A percentile compares a stretch with the other conserved stretches of the same genome.
phyloP scores from a whole-genome alignment of 2,329 filamentous ascomycete species.

The Colletotrichum lindemuthianum region DNA sequence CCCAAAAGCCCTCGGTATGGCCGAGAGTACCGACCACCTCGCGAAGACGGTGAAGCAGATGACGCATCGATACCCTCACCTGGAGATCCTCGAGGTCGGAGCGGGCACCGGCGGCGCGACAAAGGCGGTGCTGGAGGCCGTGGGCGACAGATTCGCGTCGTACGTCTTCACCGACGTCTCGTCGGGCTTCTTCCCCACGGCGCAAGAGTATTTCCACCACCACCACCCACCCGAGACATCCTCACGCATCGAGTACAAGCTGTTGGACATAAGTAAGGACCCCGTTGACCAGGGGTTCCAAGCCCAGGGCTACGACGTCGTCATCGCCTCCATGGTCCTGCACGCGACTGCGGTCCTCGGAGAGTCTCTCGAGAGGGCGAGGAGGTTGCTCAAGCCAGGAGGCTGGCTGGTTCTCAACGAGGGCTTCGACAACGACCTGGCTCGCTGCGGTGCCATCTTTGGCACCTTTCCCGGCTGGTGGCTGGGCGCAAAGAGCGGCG shows the following conservation, averaged over 20 bases:
- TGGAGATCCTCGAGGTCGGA: conserved; percentile 47
- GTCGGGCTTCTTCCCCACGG: conserved; percentile 37
- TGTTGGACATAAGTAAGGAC: conserved; percentile 46
- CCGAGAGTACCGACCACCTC: conserved; percentile 44
- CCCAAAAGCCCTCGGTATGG: conserved; percentile 37
- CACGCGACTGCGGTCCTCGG: conserved; percentile 42
- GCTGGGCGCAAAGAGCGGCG: conserved; percentile 28
- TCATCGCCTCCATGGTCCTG: conserved; percentile 44
- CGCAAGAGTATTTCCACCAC: conserved; percentile 40
- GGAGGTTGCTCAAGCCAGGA: conserved; percentile 43
- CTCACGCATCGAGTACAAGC: conserved; percentile 35
- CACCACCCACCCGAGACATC: background rate
- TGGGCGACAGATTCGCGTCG: conserved; percentile 24
- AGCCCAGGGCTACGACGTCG: conserved; percentile 40
- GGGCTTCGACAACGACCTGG: conserved; percentile 5
- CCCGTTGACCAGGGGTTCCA: conserved; percentile 42
- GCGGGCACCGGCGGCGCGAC: conserved; percentile 52
- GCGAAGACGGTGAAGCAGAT: conserved; percentile 49
- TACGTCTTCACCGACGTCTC: conserved; percentile 42
- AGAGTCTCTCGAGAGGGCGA: conserved; percentile 38
- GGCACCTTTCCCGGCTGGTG: conserved; percentile 48
- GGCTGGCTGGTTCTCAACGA: conserved; percentile 41
- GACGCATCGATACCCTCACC: background rate
- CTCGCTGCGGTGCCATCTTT: conserved; percentile 40
- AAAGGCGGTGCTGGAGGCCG: conserved; percentile 22